phyloP scores from a whole-genome alignment of 192 early-diverging fungal species.

The Cladochytrium replicatum region DNA sequence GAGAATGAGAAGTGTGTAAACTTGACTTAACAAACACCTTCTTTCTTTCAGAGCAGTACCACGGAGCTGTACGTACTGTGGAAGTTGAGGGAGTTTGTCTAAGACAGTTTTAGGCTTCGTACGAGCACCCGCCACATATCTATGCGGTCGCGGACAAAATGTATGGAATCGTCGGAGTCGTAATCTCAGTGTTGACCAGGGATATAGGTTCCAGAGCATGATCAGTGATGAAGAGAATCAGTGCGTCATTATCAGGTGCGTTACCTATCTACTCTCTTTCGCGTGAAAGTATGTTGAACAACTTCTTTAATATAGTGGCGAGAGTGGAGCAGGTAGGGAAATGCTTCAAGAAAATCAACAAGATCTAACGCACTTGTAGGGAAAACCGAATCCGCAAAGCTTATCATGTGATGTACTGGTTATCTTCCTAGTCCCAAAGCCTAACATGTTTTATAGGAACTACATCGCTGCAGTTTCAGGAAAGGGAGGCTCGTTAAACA shows the following conservation, averaged over 20 bases:
- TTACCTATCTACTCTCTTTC: neutral
- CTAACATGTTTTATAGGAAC: conserved; percentile 53
- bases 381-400: conserved; percentile 51
- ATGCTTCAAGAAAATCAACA: neutral
- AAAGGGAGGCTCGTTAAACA: conserved; percentile 47
- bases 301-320: conserved; percentile 51
- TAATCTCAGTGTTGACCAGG: neutral
- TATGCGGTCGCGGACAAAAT: conserved; percentile 89
- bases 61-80: conserved; percentile 60
- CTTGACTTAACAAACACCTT: too few relatives aligned
- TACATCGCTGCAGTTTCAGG: conserved; percentile 95
- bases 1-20: conserved; percentile 2
- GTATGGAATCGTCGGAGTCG: conserved; percentile 10
- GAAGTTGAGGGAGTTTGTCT: conserved; percentile 1
- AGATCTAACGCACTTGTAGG: conserved; percentile 10
- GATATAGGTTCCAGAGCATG: conserved; percentile 69
- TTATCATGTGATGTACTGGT: conserved; percentile 36
- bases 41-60: conserved; percentile 48
- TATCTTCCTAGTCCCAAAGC: neutral
- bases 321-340: conserved; percentile 81
- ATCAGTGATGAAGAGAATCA: conserved; percentile 97
- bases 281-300: neutral
- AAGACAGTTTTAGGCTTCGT: conserved; percentile 27
- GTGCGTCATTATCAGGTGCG: conserved; percentile 89
- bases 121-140: conserved; percentile 86